Evolutionary conservation across 306 rosid species (phyloP).

Genomic region (Castanea crenata): DNA sequence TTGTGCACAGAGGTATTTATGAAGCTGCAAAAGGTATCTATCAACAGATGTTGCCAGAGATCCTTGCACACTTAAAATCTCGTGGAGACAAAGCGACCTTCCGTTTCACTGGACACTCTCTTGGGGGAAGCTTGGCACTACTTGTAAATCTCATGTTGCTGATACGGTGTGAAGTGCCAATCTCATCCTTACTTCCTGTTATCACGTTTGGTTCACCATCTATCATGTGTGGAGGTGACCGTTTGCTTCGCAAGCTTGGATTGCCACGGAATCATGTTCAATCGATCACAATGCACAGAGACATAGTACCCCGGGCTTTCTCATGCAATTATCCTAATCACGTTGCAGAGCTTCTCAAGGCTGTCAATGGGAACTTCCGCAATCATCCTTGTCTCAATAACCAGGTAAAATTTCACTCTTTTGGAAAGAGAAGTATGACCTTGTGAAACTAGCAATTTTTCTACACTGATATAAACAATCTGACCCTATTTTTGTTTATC

Average conservation of each 20-base stretch:
- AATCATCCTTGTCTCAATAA: slow-evolving; percentile 82
- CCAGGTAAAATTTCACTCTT: slow-evolving; percentile 46
- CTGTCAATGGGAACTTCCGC: slow-evolving; percentile 77
- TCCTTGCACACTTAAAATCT: slow-evolving; percentile 61
- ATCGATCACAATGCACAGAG: slow-evolving; percentile 84
- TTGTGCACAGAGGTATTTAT: slow-evolving; percentile 93
- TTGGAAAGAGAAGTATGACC: neutral
- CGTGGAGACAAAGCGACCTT: slow-evolving; percentile 60
- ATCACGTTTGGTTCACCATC: slow-evolving; percentile 91
- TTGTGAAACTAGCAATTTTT: neutral
- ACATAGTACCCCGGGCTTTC: slow-evolving; percentile 93
- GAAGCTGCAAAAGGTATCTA: slow-evolving; percentile 98
- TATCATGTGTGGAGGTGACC: slow-evolving; percentile 92
- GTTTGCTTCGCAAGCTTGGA: slow-evolving; percentile 66
- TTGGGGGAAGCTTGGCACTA: slow-evolving; percentile 94
- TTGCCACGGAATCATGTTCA: slow-evolving; percentile 75
- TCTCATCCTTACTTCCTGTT: slow-evolving; percentile 82
- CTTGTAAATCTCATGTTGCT: slow-evolving; percentile 86
- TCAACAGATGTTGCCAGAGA: slow-evolving; percentile 85
- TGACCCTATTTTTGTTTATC: slow-evolving; percentile 12
- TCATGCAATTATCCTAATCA: slow-evolving; percentile 91
- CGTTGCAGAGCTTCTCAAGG: slow-evolving; percentile 79
- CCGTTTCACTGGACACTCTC: slow-evolving; percentile 94
- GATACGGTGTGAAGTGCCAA: slow-evolving; percentile 66
- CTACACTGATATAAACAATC: slow-evolving; percentile 6